Conservation (phyloP, 208 protist genomes). For the Trypanosoma rangeli region DNA sequence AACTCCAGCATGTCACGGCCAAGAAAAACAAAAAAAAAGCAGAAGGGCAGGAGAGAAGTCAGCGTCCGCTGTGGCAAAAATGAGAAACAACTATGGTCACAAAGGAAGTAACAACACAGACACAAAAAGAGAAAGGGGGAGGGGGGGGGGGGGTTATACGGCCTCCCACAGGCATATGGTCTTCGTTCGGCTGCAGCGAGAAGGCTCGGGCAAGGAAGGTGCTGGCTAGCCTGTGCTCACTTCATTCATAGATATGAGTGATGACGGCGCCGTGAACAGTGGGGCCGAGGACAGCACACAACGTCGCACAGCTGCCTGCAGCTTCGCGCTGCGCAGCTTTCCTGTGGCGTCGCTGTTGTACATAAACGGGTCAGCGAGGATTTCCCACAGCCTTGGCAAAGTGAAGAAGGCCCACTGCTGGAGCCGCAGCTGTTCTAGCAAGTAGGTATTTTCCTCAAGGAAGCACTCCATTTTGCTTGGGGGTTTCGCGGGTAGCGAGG, state of each 20-base stretch:
- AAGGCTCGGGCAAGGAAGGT: background rate
- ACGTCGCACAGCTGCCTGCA: slow-evolving; percentile 71
- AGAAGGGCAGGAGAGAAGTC: background rate
- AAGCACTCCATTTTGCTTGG: slow-evolving; percentile 43
- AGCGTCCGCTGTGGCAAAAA: background rate
- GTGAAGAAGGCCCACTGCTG: slow-evolving; percentile 75
- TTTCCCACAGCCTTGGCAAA: slow-evolving; percentile 64
- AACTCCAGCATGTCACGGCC: background rate
- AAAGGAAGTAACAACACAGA: background rate
- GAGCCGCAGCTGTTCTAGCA: slow-evolving; percentile 66
- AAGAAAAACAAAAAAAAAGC: background rate
- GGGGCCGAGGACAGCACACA: slow-evolving; percentile 74
- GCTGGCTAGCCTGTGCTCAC: background rate
- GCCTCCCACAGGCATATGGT: background rate
- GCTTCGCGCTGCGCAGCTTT: slow-evolving; percentile 52
- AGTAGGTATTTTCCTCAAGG: slow-evolving; percentile 76
- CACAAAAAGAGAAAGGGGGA: slow-evolving; percentile 2
- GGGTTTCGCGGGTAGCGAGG: background rate
- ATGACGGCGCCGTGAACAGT: background rate
- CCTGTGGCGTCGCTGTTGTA: slow-evolving; percentile 27
- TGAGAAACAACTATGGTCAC: background rate
- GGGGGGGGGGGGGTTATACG: background rate
- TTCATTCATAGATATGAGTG: background rate
- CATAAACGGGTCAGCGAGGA: slow-evolving; percentile 57
- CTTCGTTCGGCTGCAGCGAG: background rate